Conservation (phyloP, 345 rosid species). For the Brassica carinata region DNA sequence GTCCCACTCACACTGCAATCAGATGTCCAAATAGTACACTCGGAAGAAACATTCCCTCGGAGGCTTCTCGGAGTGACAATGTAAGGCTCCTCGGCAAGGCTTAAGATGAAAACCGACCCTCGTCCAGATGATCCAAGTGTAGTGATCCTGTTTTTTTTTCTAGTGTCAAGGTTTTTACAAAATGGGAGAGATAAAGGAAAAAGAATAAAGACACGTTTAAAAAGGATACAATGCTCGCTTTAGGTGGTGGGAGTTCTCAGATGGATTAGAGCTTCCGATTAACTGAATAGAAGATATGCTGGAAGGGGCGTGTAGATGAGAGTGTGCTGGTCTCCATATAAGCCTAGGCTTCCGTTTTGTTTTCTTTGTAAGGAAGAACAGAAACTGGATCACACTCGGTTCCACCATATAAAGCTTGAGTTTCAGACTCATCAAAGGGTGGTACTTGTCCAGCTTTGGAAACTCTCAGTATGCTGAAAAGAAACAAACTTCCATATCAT, state of each 20-base stretch:
- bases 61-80: slow-evolving; percentile 35
- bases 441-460: slow-evolving; percentile 47
- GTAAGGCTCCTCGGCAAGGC: slow-evolving; percentile 54
- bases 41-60: slow-evolving; percentile 40
- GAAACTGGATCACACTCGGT: slow-evolving; percentile 47
- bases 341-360: slow-evolving; percentile 42
- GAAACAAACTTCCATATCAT: slow-evolving; percentile 49
- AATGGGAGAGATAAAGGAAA: neutral
- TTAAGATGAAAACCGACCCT: slow-evolving; percentile 57
- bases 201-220: neutral
- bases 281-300: slow-evolving; percentile 60
- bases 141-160: slow-evolving; percentile 42
- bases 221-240: neutral
- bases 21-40: slow-evolving; percentile 84
- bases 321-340: slow-evolving; percentile 47
- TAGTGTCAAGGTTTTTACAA: neutral
- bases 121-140: slow-evolving; percentile 70
- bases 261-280: slow-evolving; percentile 30
- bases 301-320: slow-evolving; percentile 44
- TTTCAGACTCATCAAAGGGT: slow-evolving; percentile 38
- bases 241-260: slow-evolving; percentile 27
- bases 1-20: slow-evolving; percentile 58
- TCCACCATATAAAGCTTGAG: slow-evolving; percentile 28
- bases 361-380: slow-evolving; percentile 52
- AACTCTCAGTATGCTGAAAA: slow-evolving; percentile 72